phyloP scores from a whole-genome alignment of 2,329 filamentous ascomycete species.

The Ophiostoma sp. region DNA sequence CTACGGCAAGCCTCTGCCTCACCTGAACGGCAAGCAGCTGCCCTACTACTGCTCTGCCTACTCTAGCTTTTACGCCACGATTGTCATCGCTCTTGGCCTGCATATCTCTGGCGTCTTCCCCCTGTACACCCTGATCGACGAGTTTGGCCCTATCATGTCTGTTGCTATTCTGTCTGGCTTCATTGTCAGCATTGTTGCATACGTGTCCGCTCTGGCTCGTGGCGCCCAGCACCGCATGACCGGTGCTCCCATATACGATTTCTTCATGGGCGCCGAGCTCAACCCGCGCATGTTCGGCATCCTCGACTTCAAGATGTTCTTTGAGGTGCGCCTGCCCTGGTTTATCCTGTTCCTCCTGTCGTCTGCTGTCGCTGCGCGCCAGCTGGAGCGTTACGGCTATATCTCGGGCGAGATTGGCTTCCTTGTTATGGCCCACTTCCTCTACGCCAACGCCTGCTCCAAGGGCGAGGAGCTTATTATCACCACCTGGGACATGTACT shows the following conservation, averaged over 20 bases:
- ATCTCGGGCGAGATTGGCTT: slow-evolving; percentile 69
- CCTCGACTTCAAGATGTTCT: slow-evolving; percentile 90
- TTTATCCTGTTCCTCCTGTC: slow-evolving; percentile 71
- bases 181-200: slow-evolving; percentile 74
- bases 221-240: slow-evolving; percentile 91
- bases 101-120: slow-evolving; percentile 83
- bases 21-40: slow-evolving; percentile 77
- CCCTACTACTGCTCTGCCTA: slow-evolving; percentile 92
- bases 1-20: slow-evolving; percentile 80
- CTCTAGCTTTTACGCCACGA: slow-evolving; percentile 80
- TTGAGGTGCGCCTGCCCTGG: slow-evolving; percentile 81
- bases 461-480: slow-evolving; percentile 80
- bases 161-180: slow-evolving; percentile 91
- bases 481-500: slow-evolving; percentile 83
- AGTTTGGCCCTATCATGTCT: slow-evolving; percentile 88
- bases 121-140: slow-evolving; percentile 85
- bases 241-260: slow-evolving; percentile 72
- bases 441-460: slow-evolving; percentile 76
- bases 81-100: slow-evolving; percentile 61
- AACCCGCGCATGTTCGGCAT: slow-evolving; percentile 82
- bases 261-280: slow-evolving; percentile 85
- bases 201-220: slow-evolving; percentile 73
- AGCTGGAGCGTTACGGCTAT: slow-evolving; percentile 73
- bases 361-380: slow-evolving; percentile 62
- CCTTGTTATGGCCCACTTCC: slow-evolving; percentile 70